Evolutionary conservation across 371 early-diverging fungal species (phyloP).

Genomic region (Actinomortierella ambigua): DNA sequence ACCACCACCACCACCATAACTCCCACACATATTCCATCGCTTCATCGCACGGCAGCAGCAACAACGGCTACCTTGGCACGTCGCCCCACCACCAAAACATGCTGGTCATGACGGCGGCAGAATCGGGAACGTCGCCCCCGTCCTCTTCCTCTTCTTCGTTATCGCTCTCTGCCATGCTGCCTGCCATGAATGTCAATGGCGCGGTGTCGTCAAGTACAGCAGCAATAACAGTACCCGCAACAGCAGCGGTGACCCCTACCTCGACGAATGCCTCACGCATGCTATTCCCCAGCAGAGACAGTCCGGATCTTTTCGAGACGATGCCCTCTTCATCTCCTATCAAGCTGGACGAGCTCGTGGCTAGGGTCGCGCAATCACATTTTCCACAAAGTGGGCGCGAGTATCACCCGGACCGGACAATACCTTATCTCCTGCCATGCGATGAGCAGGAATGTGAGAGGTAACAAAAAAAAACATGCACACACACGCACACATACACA

Average conservation of each 20-base stretch:
- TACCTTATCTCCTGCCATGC: conserved; percentile 44
- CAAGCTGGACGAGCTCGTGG: conserved; percentile 23
- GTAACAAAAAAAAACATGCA: too few relatives aligned
- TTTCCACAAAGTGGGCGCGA: conserved; percentile 34
- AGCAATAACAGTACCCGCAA: not conserved
- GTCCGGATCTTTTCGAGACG: too few relatives aligned
- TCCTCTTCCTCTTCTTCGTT: conserved; percentile 20
- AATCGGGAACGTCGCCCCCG: conserved; percentile 10
- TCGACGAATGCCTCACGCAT: too few relatives aligned
- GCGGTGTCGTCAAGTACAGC: not conserved
- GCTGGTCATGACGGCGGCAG: conserved; percentile 25
- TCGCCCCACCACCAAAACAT: conserved; percentile 1
- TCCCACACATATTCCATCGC: too few relatives aligned
- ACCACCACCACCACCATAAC: too few relatives aligned
- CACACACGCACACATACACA: too few relatives aligned
- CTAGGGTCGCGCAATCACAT: conserved; percentile 29
- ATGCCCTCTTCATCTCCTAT: too few relatives aligned
- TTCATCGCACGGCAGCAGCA: too few relatives aligned
- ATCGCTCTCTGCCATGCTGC: conserved; percentile 7
- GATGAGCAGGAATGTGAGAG: conserved; percentile 45
- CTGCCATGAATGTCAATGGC: not conserved
- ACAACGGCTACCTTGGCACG: too few relatives aligned
- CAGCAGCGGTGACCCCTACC: not conserved
- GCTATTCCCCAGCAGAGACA: too few relatives aligned
- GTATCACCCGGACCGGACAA: conserved; percentile 37